phyloP scores from a whole-genome alignment of 768 basidiomycete genomes.

The Hygrocybe coccinea region DNA sequence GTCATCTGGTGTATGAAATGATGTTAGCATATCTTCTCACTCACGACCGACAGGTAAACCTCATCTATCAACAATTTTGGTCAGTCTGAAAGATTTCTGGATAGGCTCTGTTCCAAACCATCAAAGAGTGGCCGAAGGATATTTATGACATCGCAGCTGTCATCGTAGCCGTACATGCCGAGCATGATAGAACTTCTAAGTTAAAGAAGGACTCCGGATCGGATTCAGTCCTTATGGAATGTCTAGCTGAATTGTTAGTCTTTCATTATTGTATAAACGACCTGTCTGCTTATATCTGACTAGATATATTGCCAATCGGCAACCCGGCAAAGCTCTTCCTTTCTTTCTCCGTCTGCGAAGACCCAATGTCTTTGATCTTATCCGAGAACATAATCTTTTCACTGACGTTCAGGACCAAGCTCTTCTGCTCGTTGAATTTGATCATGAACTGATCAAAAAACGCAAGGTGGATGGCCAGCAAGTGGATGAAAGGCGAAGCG shows the following conservation, averaged over 20 bases:
- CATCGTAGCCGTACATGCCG: conserved; percentile 81
- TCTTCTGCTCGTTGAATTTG: conserved; percentile 88
- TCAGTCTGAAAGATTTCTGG: conserved; percentile 5
- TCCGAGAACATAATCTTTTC: conserved; percentile 89
- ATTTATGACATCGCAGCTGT: conserved; percentile 88
- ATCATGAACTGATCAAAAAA: conserved; percentile 75
- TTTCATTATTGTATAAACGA: not conserved
- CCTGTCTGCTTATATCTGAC: not conserved
- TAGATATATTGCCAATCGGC: conserved; percentile 82
- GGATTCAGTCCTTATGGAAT: conserved; percentile 81
- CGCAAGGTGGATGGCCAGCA: conserved; percentile 41
- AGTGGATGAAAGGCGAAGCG: conserved; percentile 46
- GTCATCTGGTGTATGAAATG: conserved; percentile 90
- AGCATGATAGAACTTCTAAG: conserved; percentile 60
- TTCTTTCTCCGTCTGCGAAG: conserved; percentile 83
- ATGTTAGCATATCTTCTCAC: conserved; percentile 81
- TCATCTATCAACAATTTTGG: not conserved
- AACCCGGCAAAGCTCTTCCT: conserved; percentile 90
- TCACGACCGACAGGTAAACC: conserved; percentile 64
- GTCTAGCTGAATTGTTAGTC: conserved; percentile 80
- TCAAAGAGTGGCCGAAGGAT: conserved; percentile 84
- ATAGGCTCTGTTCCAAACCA: conserved; percentile 70
- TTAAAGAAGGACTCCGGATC: conserved; percentile 42
- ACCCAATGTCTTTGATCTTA: conserved; percentile 90
- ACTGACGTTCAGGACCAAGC: conserved; percentile 94